Evolutionary conservation across 768 basidiomycete species (phyloP).

Genomic region (Russula emetica): DNA sequence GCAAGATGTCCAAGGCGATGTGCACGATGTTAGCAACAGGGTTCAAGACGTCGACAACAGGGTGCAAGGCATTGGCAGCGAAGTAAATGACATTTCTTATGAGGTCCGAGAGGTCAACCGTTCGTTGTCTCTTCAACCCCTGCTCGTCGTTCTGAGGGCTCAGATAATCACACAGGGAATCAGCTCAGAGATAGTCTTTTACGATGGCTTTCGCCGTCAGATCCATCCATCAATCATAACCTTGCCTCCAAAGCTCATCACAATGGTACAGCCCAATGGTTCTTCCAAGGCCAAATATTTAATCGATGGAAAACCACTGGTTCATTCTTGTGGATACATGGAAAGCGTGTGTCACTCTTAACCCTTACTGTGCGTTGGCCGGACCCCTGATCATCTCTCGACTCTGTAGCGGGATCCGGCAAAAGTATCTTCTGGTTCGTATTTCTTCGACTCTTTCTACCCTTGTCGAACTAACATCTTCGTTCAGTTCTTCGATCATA

Average conservation of each 20-base stretch:
- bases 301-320: neutral
- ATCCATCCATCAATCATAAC: neutral
- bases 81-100: too few species aligned
- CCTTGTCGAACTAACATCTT: neutral
- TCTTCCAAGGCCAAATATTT: neutral
- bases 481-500: slow-evolving; percentile 3
- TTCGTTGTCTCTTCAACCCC: neutral
- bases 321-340: neutral
- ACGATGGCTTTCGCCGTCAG: neutral
- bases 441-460: neutral
- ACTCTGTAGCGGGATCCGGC: slow-evolving; percentile 4
- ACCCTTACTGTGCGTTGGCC: neutral
- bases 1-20: neutral
- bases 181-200: neutral
- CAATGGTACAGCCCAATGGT: neutral
- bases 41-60: neutral
- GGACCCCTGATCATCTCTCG: neutral
- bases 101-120: neutral
- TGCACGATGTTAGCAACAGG: too few species aligned
- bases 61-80: neutral
- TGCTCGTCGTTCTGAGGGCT: neutral
- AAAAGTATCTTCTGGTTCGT: slow-evolving; percentile 15
- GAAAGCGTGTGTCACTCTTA: neutral
- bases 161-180: neutral
- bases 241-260: neutral